These are phyloP conservation scores for Skeletonema tropicum DNA, from an alignment of 108 stramenopile genomes.

Conservation along the genomic window DNA sequence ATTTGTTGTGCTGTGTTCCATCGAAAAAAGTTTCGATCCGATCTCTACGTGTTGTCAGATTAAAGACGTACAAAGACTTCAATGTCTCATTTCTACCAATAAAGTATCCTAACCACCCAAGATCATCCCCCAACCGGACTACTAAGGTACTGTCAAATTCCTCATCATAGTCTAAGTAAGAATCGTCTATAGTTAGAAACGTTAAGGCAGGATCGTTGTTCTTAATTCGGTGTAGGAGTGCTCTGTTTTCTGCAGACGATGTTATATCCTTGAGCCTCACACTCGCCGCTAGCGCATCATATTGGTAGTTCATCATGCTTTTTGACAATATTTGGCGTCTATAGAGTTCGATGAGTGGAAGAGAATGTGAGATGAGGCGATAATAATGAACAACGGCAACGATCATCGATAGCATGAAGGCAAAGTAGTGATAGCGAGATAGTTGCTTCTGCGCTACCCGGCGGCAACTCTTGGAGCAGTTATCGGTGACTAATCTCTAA, in stretches of 20 bases:
- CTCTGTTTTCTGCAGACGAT: neutral
- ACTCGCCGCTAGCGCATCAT: neutral
- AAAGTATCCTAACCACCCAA: neutral
- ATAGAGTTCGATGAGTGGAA: no score
- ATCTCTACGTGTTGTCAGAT: neutral
- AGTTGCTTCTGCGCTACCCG: no score
- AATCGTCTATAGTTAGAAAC: neutral
- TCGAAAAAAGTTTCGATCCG: neutral
- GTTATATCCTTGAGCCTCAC: neutral
- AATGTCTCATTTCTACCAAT: neutral
- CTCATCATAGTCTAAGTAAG: neutral
- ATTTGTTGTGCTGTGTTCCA: neutral
- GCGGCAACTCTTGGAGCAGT: no score
- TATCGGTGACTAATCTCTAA: no score
- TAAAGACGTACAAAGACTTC: neutral
- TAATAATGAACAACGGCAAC: no score
- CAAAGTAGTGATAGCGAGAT: no score
- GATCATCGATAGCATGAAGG: no score
- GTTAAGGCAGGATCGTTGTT: neutral
- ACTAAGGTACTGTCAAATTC: neutral
- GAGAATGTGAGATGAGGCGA: no score
- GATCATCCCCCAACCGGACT: neutral
- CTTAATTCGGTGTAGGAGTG: neutral
- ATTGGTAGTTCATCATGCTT: neutral
- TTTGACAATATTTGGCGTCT: neutral